A percentile compares a stretch with the other conserved stretches of the same genome.
phyloP scores from a whole-genome alignment of 176 grass and related monocot genomes.

The Leersia perrieri region DNA sequence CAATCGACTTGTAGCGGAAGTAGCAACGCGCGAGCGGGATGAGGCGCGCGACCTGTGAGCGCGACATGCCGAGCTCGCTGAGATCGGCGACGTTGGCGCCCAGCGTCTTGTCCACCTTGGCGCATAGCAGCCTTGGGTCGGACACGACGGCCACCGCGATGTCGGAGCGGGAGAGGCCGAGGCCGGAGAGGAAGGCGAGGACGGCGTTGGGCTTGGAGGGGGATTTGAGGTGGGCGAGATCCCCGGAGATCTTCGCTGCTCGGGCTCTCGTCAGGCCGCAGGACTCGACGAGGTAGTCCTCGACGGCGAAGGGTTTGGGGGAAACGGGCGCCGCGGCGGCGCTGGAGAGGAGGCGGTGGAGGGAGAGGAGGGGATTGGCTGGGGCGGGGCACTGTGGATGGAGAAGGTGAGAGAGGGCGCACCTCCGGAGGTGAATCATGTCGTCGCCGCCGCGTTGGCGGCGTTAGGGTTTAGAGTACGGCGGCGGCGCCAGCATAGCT shows the following conservation, averaged over 20 bases:
- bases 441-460: background rate
- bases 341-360: slow-evolving; percentile 9
- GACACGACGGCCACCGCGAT: background rate
- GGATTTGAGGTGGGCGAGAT: slow-evolving; percentile 18
- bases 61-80: slow-evolving; percentile 11
- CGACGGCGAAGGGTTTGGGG: slow-evolving; percentile 3
- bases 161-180: slow-evolving; percentile 6
- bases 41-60: slow-evolving; percentile 16
- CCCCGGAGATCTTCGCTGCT: slow-evolving; percentile 7
- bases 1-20: background rate
- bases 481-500: background rate
- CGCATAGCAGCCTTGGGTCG: slow-evolving; percentile 22
- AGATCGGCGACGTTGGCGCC: background rate
- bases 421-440: background rate
- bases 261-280: slow-evolving; percentile 17
- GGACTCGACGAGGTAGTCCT: slow-evolving; percentile 24
- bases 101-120: slow-evolving; percentile 9
- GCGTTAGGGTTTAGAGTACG: background rate
- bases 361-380: background rate
- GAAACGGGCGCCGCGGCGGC: background rate
- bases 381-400: background rate
- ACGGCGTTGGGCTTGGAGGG: slow-evolving; percentile 28
- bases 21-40: background rate
- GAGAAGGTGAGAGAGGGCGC: background rate
- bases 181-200: slow-evolving; percentile 16